Evolutionary conservation across 164 flowering plant species (phyloP).

Genomic region (Nymphaea thermarum): DNA sequence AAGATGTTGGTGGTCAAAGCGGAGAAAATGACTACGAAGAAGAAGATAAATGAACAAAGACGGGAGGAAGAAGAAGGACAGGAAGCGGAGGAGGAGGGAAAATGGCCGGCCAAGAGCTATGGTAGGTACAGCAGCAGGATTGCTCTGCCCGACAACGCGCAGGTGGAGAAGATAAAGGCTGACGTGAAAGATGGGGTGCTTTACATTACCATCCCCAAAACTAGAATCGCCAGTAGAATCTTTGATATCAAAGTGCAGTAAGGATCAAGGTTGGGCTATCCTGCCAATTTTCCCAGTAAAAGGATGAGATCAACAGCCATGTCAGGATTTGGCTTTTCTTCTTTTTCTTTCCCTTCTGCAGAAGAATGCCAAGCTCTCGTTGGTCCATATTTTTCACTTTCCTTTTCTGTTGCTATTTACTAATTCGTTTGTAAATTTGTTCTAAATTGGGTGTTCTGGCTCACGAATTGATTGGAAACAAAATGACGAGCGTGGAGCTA

Average conservation of each 20-base stretch:
- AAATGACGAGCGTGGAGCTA: too few relatives aligned
- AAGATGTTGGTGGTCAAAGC: conserved; percentile 72
- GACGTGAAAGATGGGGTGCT: conserved; percentile 77
- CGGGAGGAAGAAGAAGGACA: conserved; percentile 2
- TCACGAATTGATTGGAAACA: too few relatives aligned
- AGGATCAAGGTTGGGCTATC: background rate
- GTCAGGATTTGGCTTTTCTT: too few relatives aligned
- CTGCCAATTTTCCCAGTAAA: too few relatives aligned
- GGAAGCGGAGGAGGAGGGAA: conserved; percentile 17
- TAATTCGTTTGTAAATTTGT: too few relatives aligned
- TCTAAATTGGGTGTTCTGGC: too few relatives aligned
- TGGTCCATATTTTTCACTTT: too few relatives aligned
- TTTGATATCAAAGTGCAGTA: conserved; percentile 49
- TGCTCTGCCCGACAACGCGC: conserved; percentile 67
- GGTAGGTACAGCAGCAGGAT: conserved; percentile 59
- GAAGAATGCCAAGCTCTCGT: too few relatives aligned
- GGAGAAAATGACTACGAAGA: conserved; percentile 22
- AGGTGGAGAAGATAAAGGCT: conserved; percentile 67
- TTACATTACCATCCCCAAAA: conserved; percentile 64
- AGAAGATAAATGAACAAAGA: conserved; percentile 5
- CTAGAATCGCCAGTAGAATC: conserved; percentile 19
- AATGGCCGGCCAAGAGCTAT: conserved; percentile 62
- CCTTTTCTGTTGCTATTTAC: too few relatives aligned
- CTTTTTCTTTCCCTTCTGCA: too few relatives aligned
- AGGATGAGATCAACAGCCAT: too few relatives aligned